Base-by-base conservation (phyloP, 345 rosid species). In the Eucalyptus pauciflora region DNA sequence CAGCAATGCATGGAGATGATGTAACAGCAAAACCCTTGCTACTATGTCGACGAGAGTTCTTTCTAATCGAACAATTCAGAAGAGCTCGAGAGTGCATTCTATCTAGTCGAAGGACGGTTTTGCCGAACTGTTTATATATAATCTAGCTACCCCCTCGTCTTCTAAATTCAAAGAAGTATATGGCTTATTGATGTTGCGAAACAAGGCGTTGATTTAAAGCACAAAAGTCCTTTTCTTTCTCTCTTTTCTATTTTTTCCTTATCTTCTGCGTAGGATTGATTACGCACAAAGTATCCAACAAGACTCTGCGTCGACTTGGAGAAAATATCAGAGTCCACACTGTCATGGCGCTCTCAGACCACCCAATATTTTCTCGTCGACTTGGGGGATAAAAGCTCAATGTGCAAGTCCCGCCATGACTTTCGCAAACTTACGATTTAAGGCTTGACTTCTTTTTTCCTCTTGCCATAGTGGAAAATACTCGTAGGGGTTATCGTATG, bases 331-430 rank as follows among this genome's bases (percentile, higher is more conserved):
- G 4, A 52, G 58, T 1, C 58, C 58, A 18, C 1, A 0, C 0
- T 52, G 58, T 7, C 10, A 52, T 52, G 4, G 10, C 0, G 10
- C 10, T 52, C 24, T 3, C 4, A 4, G 0, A 52, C 4, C 24
- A 52, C 24, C 24, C 58, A 52, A 52, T 52, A 52, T 52, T 52
- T 52, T 52, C 4, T 18, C 4, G 0, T 52, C 25, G 4, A 52
- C 58, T 20, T 52, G 25, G 58, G 10, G 2, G 24, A 52, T 52
- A 52, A 52, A 76, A 76, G 46, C 83, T 76, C 29, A 41, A 37
- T 24, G 7, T 1, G 27, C 83, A 41, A 76, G 27, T 41, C 14
- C 12, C 16, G 4, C 48, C 15, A 6, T 20, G 48, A 41, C 48
- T 41, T 76, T 11, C 15, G 7, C 3, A 2, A 76, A 76, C 83